phyloP scores from a whole-genome alignment of 2,329 filamentous ascomycete species.

The Xylaria sp. region DNA sequence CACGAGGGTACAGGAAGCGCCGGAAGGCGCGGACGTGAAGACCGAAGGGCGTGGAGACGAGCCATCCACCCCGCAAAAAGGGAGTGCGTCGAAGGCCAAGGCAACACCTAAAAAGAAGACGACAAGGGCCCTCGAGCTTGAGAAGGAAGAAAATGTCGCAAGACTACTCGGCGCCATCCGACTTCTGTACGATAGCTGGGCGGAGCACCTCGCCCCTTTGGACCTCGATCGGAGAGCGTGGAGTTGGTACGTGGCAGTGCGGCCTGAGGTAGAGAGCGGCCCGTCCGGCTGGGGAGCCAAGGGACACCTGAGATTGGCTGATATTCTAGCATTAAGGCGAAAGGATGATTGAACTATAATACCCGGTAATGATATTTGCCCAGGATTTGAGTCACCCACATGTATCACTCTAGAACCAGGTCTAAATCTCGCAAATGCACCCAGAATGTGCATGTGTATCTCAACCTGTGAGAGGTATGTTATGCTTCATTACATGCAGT shows the following conservation, averaged over 20 bases:
- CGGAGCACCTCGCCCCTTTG: slow-evolving; percentile 57
- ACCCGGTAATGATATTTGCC: neutral
- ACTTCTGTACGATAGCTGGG: slow-evolving; percentile 75
- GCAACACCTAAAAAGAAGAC: slow-evolving; percentile 54
- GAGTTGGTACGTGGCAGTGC: slow-evolving; percentile 77
- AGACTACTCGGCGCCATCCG: slow-evolving; percentile 72
- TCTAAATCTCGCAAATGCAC: too few relatives aligned
- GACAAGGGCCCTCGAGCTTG: slow-evolving; percentile 52
- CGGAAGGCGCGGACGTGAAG: slow-evolving; percentile 1
- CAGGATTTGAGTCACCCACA: too few relatives aligned
- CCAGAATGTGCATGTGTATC: too few relatives aligned
- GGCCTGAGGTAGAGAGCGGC: slow-evolving; percentile 76
- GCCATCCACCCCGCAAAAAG: slow-evolving; percentile 14
- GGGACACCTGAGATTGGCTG: slow-evolving; percentile 65
- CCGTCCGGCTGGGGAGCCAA: slow-evolving; percentile 83
- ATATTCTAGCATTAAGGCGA: slow-evolving; percentile 65
- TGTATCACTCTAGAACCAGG: too few relatives aligned
- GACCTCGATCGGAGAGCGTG: slow-evolving; percentile 79
- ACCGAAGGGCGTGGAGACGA: neutral
- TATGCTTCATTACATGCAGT: too few relatives aligned
- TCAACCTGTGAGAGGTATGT: too few relatives aligned
- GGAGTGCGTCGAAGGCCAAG: slow-evolving; percentile 23
- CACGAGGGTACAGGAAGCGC: slow-evolving; percentile 37
- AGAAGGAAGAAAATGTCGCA: slow-evolving; percentile 71
- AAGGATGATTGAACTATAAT: slow-evolving; percentile 21